Evolutionary conservation across 805 yeast genomes (phyloP), one percentile per base, ranked within the genome.

Genomic region (Monosporozyma unispora): DNA sequence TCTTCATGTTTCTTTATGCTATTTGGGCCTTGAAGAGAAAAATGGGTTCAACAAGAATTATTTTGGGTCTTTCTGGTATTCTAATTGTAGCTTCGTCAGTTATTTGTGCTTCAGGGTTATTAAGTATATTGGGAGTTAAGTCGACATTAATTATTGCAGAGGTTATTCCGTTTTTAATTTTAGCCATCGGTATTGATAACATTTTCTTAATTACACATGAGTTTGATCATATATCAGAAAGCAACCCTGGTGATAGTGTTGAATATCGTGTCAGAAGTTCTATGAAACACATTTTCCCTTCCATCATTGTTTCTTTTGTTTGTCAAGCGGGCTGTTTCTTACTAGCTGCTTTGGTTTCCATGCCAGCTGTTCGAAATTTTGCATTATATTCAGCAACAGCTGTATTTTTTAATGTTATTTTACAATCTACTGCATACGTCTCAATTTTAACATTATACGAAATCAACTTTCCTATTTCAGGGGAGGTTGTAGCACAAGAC

Each of bases 161-260:
- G 64, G 99, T 91, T 5, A 91, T 91, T 31, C 98, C 98, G 9
- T 91, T 91, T 61, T 71, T 91, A 58, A 85, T 91, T 12, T 72
- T 91, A 50, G 99, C 99, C 0, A 82, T 91, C 49, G 99, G 99
- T n/a, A 88, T 91, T 25, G 99, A 91, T 68, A 91, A 91, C 63
- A 86, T 91, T 23, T 93, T 90, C 61, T 70, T 91, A 55, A 79
- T 91, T 19, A 83, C 88, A 0, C 90, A 90, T 62, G 96, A 89
- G 59, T 71, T 87, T 45, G 78, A 81, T 41, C 68, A 73, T 18
- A 76, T 81, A 27, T 77, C 77, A 44, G 74, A 68, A 11, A 55
- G 74, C 2, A 63, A 69, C 44, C 77, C 80, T 0, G 70, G 68
- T 45, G 75, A 78, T 46, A 58, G 77, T 0, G 65, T 83, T 0